Evolutionary conservation across 129 eudicot genomes (phyloP), one percentile per base, ranked within the genome.

Genomic region (Tanacetum coccineum): DNA sequence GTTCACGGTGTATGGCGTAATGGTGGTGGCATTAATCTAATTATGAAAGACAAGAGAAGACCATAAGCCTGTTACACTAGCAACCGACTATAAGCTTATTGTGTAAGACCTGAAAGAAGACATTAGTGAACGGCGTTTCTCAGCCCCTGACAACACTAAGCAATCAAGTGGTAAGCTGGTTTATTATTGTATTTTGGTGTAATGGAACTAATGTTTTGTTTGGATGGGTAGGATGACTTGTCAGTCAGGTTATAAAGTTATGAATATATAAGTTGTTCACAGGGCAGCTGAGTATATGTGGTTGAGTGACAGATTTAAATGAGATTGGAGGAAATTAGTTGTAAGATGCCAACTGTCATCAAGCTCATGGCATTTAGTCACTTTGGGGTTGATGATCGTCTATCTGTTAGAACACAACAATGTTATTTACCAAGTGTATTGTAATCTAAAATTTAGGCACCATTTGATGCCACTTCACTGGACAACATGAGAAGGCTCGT

Each of bases 401-500:
- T 32, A 6, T 19, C 3, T 51, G 40, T 68, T 54, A 56, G 14
- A 58, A 58, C 14, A 28, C 14, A 13, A 4, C 8, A 17, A 19
- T 39, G 55, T 25, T 68, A 10, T 36, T 42, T 18, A 76, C 6
- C 25, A 50, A n/a, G 39, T 22, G 40, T 61, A 11, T n/a, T 20
- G 44, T 53, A 19, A 14, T 47, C 50, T 30, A 49, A 74, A 57
- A n/a, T 76, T 19, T 76, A 93, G 99, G 96, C 99, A 73, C 84
- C 96, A 18, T 93, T 93, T 77, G 99, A 93, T 72, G 82, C 95
- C 21, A 63, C 85, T 70, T 69, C 96, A 9, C 83, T 81, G 76
- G 96, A 84, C 76, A 93, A 86, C 69, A 93, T 93, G 99, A 82
- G 96, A 79, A 86, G 96, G 84, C 99, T 93, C 49, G 81, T 79